Conservation (phyloP, 192 early-diverging fungal species). For the Rhizophagus clarus region DNA sequence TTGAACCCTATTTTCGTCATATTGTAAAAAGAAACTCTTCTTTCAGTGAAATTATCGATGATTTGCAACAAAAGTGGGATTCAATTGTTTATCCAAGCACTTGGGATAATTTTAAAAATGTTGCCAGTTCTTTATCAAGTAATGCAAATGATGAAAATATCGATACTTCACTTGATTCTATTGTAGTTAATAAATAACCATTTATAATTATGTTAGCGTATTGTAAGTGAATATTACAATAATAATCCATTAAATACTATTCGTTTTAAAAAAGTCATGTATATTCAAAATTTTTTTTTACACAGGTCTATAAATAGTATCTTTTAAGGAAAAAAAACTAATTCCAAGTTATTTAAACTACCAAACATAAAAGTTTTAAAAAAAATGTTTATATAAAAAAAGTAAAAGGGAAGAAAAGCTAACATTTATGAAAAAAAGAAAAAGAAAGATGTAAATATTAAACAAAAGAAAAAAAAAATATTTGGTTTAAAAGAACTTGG, state of each 20-base stretch:
- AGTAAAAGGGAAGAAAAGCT: not conserved
- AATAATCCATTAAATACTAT: not conserved
- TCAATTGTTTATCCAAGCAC: conserved; percentile 11
- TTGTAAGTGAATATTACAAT: not conserved
- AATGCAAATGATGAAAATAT: not conserved
- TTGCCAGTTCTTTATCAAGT: not conserved
- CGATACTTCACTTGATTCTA: not conserved
- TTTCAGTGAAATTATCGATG: conserved; percentile 15
- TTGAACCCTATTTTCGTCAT: conserved; percentile 18
- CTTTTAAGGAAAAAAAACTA: not conserved
- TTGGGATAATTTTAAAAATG: conserved; percentile 27
- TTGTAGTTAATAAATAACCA: not conserved
- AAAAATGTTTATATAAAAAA: conserved; percentile 8
- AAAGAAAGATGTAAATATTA: not conserved
- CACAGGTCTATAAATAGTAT: not conserved
- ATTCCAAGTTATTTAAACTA: not conserved
- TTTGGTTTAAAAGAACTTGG: not conserved
- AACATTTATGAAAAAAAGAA: not conserved
- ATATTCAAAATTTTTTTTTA: not conserved
- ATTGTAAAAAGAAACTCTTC: not conserved
- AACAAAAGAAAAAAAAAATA: conserved; percentile 6
- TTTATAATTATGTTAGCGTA: not conserved
- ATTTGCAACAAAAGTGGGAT: conserved; percentile 1
- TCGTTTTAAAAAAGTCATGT: not conserved
- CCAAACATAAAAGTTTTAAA: no score